Evolutionary conservation across 2,329 filamentous ascomycete species (phyloP).

Genomic region (Mycosphaerelloides madeirae): DNA sequence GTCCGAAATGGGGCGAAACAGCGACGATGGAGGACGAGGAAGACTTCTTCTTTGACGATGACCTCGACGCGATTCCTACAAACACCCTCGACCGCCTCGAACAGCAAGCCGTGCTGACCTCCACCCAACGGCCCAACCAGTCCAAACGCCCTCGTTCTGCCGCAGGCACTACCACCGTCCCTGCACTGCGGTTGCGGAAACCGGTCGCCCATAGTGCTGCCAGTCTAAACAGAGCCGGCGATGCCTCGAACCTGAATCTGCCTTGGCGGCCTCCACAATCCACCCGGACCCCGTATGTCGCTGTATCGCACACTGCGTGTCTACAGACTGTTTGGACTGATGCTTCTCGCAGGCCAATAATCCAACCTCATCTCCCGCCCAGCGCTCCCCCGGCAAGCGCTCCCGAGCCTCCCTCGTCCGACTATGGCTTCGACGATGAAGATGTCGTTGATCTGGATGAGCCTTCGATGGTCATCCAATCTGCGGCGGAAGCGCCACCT

Average conservation of each 20-base stretch:
- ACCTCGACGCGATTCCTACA: conserved; percentile 42
- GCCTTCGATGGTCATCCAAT: conserved; percentile 28
- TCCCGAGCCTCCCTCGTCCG: conserved; percentile 31
- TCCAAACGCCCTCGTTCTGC: background rate
- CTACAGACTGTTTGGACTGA: background rate
- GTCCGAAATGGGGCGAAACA: conserved; percentile 3
- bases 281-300: conserved; percentile 1
- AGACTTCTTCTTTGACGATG: conserved; percentile 45
- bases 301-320: background rate
- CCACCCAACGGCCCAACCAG: conserved; percentile 35
- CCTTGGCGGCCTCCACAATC: conserved; percentile 30
- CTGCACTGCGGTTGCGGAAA: conserved; percentile 12
- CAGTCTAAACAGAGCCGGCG: conserved; percentile 17
- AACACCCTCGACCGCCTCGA: conserved; percentile 45
- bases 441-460: conserved; percentile 45
- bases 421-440: conserved; percentile 45
- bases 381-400: conserved; percentile 22
- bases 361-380: conserved; percentile 9
- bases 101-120: conserved; percentile 38
- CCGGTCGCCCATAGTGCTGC: conserved; percentile 19
- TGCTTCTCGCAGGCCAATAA: conserved; percentile 6
- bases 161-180: background rate
- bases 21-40: conserved; percentile 29
- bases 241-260: conserved; percentile 17
- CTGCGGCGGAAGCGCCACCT: conserved; percentile 14